These are phyloP conservation scores for Chalara sp. DNA, from an alignment of 2,329 filamentous ascomycete species.

Conservation along the genomic window DNA sequence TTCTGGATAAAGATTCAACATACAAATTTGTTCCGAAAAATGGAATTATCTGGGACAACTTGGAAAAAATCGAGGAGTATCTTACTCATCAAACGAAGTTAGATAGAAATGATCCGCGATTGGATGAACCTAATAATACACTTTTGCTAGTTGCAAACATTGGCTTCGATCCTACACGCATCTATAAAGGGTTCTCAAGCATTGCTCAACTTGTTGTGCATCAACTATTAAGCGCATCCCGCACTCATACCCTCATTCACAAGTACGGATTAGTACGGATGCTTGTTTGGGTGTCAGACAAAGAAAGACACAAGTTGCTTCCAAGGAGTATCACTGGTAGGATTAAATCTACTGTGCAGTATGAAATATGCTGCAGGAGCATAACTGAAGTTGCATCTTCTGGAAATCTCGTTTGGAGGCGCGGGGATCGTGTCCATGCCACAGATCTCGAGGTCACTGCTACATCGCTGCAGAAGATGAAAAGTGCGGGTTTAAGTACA, in stretches of 20 bases:
- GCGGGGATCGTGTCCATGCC: conserved; percentile 34
- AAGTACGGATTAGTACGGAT: conserved; percentile 73
- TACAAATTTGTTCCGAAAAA: conserved; percentile 47
- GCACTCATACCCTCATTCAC: conserved; percentile 57
- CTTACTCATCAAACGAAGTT: conserved; percentile 46
- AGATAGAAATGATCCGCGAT: conserved; percentile 29
- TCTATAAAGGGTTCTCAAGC: conserved; percentile 46
- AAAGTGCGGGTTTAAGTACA: conserved; percentile 31
- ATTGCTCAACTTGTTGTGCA: conserved; percentile 51
- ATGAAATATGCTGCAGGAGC: conserved; percentile 54
- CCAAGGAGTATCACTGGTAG: conserved; percentile 51
- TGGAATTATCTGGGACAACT: conserved; percentile 53
- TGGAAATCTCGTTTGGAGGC: conserved; percentile 20
- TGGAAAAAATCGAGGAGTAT: conserved; percentile 42
- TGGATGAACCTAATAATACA: conserved; percentile 56
- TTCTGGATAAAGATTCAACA: conserved; percentile 41
- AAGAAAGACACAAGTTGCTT: conserved; percentile 52
- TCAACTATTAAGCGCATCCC: conserved; percentile 54
- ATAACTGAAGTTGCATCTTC: conserved; percentile 48
- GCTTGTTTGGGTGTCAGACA: conserved; percentile 63
- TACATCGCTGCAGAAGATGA: conserved; percentile 40
- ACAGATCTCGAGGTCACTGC: conserved; percentile 41
- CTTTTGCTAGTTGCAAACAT: conserved; percentile 70
- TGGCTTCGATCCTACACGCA: conserved; percentile 42
- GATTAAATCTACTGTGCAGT: conserved; percentile 49